Base-by-base conservation (phyloP, 345 rosid species). In the Arabidopsis arenosa region DNA sequence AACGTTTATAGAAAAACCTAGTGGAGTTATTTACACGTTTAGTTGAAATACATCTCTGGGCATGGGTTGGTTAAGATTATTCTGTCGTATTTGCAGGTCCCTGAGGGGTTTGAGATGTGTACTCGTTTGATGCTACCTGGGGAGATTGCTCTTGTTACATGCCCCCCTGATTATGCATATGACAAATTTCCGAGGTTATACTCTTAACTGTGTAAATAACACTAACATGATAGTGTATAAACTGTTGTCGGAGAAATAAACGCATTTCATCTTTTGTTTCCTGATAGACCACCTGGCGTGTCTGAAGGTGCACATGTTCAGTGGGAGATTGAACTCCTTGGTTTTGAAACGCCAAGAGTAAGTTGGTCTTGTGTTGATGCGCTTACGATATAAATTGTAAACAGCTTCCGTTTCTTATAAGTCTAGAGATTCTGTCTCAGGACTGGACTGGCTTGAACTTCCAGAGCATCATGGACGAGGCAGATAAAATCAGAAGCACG, bases 371-470 rank as follows among this genome's bases (percentile, higher is more conserved):
- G 21, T 21, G 48, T 26, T 53, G 26, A 79, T 45, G 0, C 45
- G 0, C 45, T 48, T 68, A 69, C 58, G 63, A 14, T 36, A 37
- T 0, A 2, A 51, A 47, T 13, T 53, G 13, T 68, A 44, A 44
- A 26, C 13, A 17, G 36, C 43, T 59, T 43, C 65, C 53, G 4
- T 73, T 67, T 67, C 47, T 66, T 21, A 66, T 4, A n/a, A 28
- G 21, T 60, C 37, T 1, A 7, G 61, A 49, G 57, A 41, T 68
- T 57, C 58, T 74, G 48, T 74, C 76, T 66, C 93, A 92, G 99
- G 99, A 95, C 63, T 95, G 99, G 99, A 95, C 96, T 68, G 98
- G 98, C 57, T 70, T 95, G 87, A 84, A 86, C 86, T 95, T 95
- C 73, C 83, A 85, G 79, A 86, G 83, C 78, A 89, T 95, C 84